phyloP scores from a whole-genome alignment of 768 basidiomycete species.

The Tricholoma sp. region DNA sequence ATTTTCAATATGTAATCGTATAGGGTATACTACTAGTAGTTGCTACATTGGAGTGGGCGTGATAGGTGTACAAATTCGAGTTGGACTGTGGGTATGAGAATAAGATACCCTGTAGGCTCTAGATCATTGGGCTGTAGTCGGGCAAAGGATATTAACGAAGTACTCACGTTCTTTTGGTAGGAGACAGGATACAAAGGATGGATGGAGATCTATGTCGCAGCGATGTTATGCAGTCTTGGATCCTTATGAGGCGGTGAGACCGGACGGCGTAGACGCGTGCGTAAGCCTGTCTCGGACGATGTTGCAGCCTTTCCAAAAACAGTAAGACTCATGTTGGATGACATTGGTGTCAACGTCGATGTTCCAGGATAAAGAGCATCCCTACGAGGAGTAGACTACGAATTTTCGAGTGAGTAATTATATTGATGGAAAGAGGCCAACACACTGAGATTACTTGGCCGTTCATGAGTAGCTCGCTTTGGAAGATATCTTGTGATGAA shows the following conservation, averaged over 20 bases:
- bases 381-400: background rate
- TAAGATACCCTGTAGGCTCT: background rate
- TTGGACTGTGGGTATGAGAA: background rate
- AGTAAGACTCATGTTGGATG: background rate
- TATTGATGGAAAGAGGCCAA: background rate
- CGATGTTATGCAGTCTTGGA: background rate
- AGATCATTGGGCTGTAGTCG: background rate
- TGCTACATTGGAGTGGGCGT: no score
- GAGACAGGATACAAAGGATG: background rate
- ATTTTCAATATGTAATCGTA: no score
- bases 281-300: background rate
- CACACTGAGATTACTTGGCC: background rate
- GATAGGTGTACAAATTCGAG: background rate
- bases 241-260: background rate
- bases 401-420: background rate
- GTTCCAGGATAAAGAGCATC: background rate
- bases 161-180: no score
- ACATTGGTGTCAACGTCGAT: background rate
- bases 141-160: background rate
- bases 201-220: background rate
- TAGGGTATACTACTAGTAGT: constrained; percentile 4
- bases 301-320: background rate
- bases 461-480: background rate
- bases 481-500: background rate
- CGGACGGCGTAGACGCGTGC: background rate